Base-by-base conservation (phyloP, 495 filamentous ascomycete species). In the Podospora tetraspora region DNA sequence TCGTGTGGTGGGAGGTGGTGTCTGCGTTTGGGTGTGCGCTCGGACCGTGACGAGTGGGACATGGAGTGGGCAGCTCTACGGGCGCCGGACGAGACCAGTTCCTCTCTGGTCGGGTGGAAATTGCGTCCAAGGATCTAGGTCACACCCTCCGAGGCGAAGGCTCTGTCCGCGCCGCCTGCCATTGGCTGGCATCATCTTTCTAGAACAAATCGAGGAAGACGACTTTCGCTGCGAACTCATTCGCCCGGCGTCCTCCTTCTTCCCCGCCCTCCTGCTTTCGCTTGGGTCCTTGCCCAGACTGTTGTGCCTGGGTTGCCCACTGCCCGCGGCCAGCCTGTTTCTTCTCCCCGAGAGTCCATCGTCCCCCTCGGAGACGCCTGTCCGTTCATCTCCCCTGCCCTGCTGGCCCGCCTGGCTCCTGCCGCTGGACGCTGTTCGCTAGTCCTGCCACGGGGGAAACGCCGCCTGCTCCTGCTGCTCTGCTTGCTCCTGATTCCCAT, bases 71-170 rank as follows among this genome's bases (percentile, higher is more conserved):
- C n/a, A n/a, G n/a, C n/a, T 25, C 64, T 60, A 57, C 64, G 52
- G 56, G 58, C 52, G 30, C 19, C 13, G 21, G 11, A 27, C 59
- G 12, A 58, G 43, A 66, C 65, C 32, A 43, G 29, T 29, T 60
- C 66, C 59, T 57, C 30, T 67, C 62, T 61, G 66, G 59, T 57
- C 61, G 52, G 61, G 66, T 68, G 66, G 66, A 68, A 68, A 68
- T 68, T 68, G 29, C 66, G 25, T 63, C 66, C 66, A 62, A 68
- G 66, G 66, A 63, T 63, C 61, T 60, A 60, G 66, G 61, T 62
- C 66, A 63, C 66, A 68, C 66, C 66, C 23, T 62, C 25, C 30
- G 65, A 21, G 58, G 32, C 65, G 37, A 37, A 32, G 32, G 12
- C 43, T n/a, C 11, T 61, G 57, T 5, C 12, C 13, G 0, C 22